Conservation (phyloP, 495 filamentous ascomycete species). For the Podospora australis region DNA sequence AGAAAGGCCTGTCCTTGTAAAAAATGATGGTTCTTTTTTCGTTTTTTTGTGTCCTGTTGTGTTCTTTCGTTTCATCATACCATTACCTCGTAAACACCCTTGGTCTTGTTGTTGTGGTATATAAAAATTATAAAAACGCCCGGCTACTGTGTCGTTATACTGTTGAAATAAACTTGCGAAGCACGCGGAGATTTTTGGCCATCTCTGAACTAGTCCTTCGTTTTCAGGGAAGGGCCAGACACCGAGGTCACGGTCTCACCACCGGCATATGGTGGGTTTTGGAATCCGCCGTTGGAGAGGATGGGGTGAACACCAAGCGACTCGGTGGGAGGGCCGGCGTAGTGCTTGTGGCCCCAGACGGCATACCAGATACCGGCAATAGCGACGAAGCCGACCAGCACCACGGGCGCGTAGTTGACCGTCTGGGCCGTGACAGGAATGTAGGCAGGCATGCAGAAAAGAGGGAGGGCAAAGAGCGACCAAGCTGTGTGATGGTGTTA, state of each 20-base stretch:
- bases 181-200: neutral
- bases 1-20: no score
- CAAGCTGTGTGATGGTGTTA: conserved; percentile 39
- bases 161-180: conserved; percentile 14
- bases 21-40: no score
- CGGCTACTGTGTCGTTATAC: neutral
- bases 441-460: conserved; percentile 59
- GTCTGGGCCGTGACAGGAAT: conserved; percentile 54
- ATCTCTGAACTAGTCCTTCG: neutral
- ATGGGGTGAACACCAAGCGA: conserved; percentile 7
- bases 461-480: conserved; percentile 55
- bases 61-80: no score
- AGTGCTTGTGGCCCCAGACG: conserved; percentile 59
- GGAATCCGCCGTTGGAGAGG: neutral
- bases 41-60: no score
- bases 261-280: neutral
- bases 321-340: conserved; percentile 55
- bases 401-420: conserved; percentile 60
- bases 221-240: neutral
- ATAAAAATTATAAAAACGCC: no score
- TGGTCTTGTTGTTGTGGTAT: no score
- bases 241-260: no score
- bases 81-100: no score
- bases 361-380: conserved; percentile 40
- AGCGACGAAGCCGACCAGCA: conserved; percentile 52